Evolutionary conservation across 2,329 filamentous ascomycete genomes (phyloP), one percentile per base, ranked within the genome.

Genomic region (Proliferodiscus dingleyae): DNA sequence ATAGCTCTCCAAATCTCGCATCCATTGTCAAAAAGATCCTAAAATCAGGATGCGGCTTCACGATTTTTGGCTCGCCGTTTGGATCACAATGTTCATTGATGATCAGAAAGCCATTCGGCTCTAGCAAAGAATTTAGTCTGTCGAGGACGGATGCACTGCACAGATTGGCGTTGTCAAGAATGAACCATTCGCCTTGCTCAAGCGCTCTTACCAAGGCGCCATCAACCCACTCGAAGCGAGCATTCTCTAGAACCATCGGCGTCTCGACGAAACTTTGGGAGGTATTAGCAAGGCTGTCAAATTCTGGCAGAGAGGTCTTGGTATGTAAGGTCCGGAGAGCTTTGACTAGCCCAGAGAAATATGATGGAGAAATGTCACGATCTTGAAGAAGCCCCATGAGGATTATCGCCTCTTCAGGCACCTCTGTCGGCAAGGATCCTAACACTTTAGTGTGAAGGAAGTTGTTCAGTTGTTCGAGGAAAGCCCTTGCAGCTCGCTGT

Each of bases 111-210:
- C 93, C 93, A 59, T 90, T 84, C 0, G 89, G 90, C 63, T 98
- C 93, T 6, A 97, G 83, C 7, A 98, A 71, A 0, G 93, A 97
- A 64, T 98, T 98, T 41, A 98, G 71, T 51, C 94, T 80, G 66
- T 98, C 93, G 8, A 98, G 76, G 1, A 98, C 93, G 5, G 91
- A 95, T 19, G 91, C 85, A 60, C 86, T 96, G 69, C 94, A 98
- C 46, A 98, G 77, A 61, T 98, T 98, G 49, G 94, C 93, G 66
- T 98, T 96, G 66, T 98, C 93, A 18, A 98, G 80, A 9, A 98
- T 83, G 15, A 98, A 74, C 93, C 93, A 98, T 50, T 89, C 79
- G 11, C 93, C 93, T 56, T 84, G 74, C 60, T 94, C 78, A 9
- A 97, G 73, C 33, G 93, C 91, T 57, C 89, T 85, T 38, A 97